Evolutionary conservation across 306 rosid species (phyloP).

Genomic region (Cicer judaicum): DNA sequence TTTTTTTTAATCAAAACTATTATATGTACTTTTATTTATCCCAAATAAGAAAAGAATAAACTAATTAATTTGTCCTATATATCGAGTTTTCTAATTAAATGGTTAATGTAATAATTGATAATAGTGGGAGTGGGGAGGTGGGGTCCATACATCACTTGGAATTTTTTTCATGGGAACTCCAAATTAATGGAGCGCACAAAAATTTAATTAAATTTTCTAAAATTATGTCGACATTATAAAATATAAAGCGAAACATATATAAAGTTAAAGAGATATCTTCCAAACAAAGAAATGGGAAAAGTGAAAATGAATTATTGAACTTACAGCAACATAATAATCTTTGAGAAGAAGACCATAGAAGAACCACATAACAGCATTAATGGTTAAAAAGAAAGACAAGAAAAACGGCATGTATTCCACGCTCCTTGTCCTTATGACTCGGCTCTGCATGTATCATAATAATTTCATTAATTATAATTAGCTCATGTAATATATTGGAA

Average conservation of each 20-base stretch:
- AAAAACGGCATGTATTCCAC: constrained; percentile 92
- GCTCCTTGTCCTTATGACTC: constrained; percentile 74
- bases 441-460: constrained; percentile 55
- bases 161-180: constrained; percentile 35
- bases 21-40: constrained; percentile 5
- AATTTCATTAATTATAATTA: neutral
- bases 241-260: neutral
- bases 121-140: neutral
- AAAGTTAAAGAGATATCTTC: constrained; percentile 4
- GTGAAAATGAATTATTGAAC: constrained; percentile 23
- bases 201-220: constrained; percentile 4
- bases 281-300: constrained; percentile 3
- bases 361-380: constrained; percentile 94
- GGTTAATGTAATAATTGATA: too few relatives aligned
- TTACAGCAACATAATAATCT: constrained; percentile 89
- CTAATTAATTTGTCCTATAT: constrained; percentile 4
- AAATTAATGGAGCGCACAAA: constrained; percentile 35
- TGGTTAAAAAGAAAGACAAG: constrained; percentile 78
- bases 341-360: constrained; percentile 82
- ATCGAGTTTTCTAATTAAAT: constrained; percentile 19
- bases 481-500: neutral
- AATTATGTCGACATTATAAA: constrained; percentile 33
- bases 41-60: constrained; percentile 31
- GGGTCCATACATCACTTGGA: constrained; percentile 41
- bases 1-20: neutral